These are phyloP conservation scores for Spergularia marina DNA, from an alignment of 148 eudicot genomes.

Conservation along the genomic window DNA sequence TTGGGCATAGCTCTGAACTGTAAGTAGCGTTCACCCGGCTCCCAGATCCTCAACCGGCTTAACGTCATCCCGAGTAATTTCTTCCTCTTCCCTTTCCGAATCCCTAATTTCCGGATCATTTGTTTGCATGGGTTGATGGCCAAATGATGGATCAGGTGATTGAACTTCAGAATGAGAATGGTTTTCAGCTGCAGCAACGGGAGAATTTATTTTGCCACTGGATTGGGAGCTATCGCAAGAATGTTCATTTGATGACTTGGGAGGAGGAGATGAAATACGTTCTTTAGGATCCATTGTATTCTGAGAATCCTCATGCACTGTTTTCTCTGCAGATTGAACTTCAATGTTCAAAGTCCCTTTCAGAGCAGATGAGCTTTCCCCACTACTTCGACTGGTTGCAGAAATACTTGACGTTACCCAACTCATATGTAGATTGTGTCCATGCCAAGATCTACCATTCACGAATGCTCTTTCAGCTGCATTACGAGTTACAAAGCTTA, in stretches of 20 bases:
- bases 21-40: conserved; percentile 28
- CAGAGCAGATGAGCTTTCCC: conserved; percentile 50
- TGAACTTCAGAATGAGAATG: conserved; percentile 32
- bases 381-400: conserved; percentile 32
- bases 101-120: conserved; percentile 27
- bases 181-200: conserved; percentile 36
- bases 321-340: conserved; percentile 30
- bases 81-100: conserved; percentile 29
- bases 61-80: conserved; percentile 28
- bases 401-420: conserved; percentile 51
- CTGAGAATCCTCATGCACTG: conserved; percentile 24
- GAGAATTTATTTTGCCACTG: conserved; percentile 34
- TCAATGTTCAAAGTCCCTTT: conserved; percentile 34
- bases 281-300: conserved; percentile 4
- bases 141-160: conserved; percentile 31
- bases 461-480: conserved; percentile 78
- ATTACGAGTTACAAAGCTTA: conserved; percentile 60
- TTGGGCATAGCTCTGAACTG: conserved; percentile 28
- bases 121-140: conserved; percentile 27
- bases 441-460: conserved; percentile 70
- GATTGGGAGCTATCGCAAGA: conserved; percentile 24
- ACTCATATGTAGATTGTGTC: conserved; percentile 53
- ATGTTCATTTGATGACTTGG: conserved; percentile 22
- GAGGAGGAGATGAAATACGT: conserved; percentile 21
- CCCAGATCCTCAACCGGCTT: conserved; percentile 39